phyloP scores from a whole-genome alignment of 192 early-diverging fungal species.

The Coemansia sp. region DNA sequence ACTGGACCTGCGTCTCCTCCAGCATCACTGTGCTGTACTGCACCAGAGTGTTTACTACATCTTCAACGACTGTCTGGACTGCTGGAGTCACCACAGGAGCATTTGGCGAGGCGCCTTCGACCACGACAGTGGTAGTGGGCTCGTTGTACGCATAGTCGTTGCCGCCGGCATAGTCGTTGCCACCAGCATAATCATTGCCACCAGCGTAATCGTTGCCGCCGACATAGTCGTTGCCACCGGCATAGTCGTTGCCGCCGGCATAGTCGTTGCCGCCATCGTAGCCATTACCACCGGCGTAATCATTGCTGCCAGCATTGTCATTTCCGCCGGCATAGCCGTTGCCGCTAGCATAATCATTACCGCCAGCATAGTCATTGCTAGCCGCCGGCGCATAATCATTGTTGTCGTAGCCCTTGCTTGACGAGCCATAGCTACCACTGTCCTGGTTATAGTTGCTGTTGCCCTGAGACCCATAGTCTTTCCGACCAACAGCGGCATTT shows the following conservation, averaged over 20 bases:
- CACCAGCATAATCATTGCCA: background rate
- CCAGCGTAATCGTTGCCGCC: too few species aligned
- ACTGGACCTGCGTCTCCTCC: conserved; percentile 35
- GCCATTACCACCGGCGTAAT: background rate
- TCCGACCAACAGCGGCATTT: background rate
- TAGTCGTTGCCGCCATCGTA: conserved; percentile 9
- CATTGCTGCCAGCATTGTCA: conserved; percentile 6
- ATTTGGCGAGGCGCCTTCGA: conserved; percentile 24
- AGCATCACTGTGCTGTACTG: conserved; percentile 43
- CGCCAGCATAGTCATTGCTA: conserved; percentile 4
- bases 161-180: too few species aligned
- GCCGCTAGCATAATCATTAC: background rate
- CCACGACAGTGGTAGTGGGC: conserved; percentile 22
- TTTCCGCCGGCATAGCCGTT: conserved; percentile 6
- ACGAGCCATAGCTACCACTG: conserved; percentile 2
- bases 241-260: conserved; percentile 5
- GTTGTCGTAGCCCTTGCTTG: conserved; percentile 6
- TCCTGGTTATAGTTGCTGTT: background rate
- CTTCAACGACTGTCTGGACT: conserved; percentile 36
- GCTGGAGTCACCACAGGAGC: conserved; percentile 12
- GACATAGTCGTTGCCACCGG: background rate
- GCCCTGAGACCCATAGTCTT: conserved; percentile 1
- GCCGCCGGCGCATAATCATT: conserved; percentile 2
- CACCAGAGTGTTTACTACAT: conserved; percentile 36
- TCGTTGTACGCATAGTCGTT: conserved; percentile 8